These are phyloP conservation scores for Lepidium aucheri DNA, from an alignment of 345 rosid genomes.

Conservation along the genomic window DNA sequence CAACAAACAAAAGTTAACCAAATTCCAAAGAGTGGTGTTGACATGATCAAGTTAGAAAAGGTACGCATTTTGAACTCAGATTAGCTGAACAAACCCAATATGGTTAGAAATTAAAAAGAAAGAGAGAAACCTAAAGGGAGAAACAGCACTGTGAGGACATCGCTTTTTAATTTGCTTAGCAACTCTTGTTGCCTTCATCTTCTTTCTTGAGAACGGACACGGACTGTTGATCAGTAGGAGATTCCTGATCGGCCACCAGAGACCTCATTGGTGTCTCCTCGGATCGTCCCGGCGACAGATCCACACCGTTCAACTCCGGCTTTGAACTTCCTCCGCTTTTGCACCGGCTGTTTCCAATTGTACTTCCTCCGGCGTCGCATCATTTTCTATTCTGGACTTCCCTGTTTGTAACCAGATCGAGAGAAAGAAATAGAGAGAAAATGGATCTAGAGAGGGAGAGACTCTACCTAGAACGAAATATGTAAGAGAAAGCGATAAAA, in stretches of 20 bases:
- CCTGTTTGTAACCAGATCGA: too few species aligned
- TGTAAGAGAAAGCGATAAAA: too few species aligned
- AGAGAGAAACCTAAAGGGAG: constrained; percentile 55
- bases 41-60: background rate
- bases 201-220: constrained; percentile 36
- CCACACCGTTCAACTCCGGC: constrained; percentile 28
- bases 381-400: constrained; percentile 11
- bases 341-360: constrained; percentile 6
- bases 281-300: constrained; percentile 34
- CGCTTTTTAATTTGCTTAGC: constrained; percentile 65
- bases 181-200: constrained; percentile 55
- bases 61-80: background rate
- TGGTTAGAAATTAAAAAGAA: background rate
- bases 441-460: too few species aligned
- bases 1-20: background rate
- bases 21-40: background rate
- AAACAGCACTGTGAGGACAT: constrained; percentile 33
- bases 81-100: background rate
- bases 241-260: constrained; percentile 13
- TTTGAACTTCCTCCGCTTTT: too few species aligned
- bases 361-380: background rate
- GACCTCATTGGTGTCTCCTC: constrained; percentile 30
- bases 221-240: constrained; percentile 21
- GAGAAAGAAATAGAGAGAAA: too few species aligned
- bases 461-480: too few species aligned